A percentile compares a stretch with the other conserved stretches of the same genome.
phyloP scores from a whole-genome alignment of 192 early-diverging fungal genomes.

The Mortierella antarctica region DNA sequence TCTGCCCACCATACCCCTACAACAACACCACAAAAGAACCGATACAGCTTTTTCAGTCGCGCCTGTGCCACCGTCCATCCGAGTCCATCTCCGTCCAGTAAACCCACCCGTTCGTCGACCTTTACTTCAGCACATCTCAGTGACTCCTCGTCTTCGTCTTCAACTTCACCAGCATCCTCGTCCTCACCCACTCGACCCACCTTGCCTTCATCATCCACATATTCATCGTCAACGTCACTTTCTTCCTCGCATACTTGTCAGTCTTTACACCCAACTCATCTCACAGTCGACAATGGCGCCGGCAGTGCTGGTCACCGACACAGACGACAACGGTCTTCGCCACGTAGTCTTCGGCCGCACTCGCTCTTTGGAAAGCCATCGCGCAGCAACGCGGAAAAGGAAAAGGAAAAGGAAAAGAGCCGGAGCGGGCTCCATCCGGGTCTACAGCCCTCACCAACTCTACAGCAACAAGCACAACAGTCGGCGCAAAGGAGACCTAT shows the following conservation, averaged over 20 bases:
- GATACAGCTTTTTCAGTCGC: conserved; percentile 42
- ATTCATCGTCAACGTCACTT: neutral
- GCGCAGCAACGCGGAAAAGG: neutral
- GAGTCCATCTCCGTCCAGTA: neutral
- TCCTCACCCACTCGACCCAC: conserved; percentile 10
- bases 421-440: neutral
- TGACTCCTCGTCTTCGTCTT: conserved; percentile 22
- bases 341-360: conserved; percentile 14
- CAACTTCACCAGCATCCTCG: conserved; percentile 13
- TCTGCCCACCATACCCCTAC: neutral
- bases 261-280: neutral
- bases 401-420: neutral
- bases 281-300: neutral
- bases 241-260: conserved; percentile 10
- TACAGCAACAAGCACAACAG: neutral
- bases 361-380: conserved; percentile 18
- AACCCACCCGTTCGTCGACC: conserved; percentile 23
- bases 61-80: conserved; percentile 32
- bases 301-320: too few relatives aligned
- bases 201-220: conserved; percentile 1
- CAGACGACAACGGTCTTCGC: conserved; percentile 10
- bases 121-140: conserved; percentile 9
- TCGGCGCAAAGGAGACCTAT: neutral
- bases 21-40: conserved; percentile 16
- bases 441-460: neutral